Percentiles rank a stretch among this genome's conserved stretches.
phyloP scores from a whole-genome alignment of 2,329 filamentous ascomycete species.

The Tolypocladium tropicale region DNA sequence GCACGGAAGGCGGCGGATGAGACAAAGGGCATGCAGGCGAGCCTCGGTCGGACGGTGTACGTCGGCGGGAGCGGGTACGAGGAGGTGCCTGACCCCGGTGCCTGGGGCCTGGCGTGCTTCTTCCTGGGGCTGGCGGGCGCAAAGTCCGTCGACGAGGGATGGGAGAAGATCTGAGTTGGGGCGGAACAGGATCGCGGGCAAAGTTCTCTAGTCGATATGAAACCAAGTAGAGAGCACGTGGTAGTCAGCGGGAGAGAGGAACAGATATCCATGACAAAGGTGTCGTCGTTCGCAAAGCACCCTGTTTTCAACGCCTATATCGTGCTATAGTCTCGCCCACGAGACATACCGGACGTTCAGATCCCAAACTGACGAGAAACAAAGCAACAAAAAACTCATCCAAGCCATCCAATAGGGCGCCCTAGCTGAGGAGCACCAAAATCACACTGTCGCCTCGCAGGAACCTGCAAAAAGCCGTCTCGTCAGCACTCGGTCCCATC shows the following conservation, averaged over 20 bases:
- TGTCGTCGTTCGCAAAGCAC: conserved; percentile 3
- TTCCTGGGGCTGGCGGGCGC: conserved; percentile 65
- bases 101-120: conserved; percentile 65
- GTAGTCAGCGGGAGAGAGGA: background rate
- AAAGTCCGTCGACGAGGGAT: background rate
- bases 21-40: conserved; percentile 89
- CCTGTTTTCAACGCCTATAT: conserved; percentile 27
- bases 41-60: conserved; percentile 51
- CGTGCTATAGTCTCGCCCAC: conserved; percentile 19
- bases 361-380: conserved; percentile 10
- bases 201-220: conserved; percentile 2
- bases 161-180: background rate
- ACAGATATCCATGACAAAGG: conserved; percentile 7
- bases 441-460: conserved; percentile 82
- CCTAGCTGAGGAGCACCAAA: conserved; percentile 67
- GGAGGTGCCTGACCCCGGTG: conserved; percentile 54
- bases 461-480: conserved; percentile 48
- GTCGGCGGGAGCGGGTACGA: conserved; percentile 33
- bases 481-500: background rate
- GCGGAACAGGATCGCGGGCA: background rate
- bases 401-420: background rate
- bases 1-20: conserved; percentile 66
- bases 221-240: background rate
- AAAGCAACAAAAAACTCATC: conserved; percentile 1
- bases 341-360: conserved; percentile 11